Conservation (phyloP, 2,329 filamentous ascomycete genomes). For the Chaetomiaceae sp. region DNA sequence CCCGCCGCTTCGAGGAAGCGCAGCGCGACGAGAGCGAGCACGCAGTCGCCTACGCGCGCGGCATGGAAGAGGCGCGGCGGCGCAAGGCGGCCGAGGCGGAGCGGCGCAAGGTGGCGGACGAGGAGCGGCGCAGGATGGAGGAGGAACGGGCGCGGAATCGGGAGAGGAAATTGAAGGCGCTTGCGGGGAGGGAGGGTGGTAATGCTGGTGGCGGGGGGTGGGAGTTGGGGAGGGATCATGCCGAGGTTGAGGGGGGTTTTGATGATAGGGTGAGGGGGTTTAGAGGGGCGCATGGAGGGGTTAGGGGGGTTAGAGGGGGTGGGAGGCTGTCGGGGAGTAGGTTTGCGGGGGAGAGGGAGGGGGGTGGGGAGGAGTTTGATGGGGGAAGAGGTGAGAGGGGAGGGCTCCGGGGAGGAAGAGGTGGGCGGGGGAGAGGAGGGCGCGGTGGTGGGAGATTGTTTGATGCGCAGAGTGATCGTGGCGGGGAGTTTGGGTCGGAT, state of each 20-base stretch:
- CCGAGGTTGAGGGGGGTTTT: conserved; percentile 19
- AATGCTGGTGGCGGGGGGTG: conserved; percentile 56
- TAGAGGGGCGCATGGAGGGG: conserved; percentile 38
- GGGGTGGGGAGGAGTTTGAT: conserved; percentile 24
- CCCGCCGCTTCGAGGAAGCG: conserved; percentile 52
- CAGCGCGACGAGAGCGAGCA: conserved; percentile 52
- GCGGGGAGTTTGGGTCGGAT: conserved; percentile 4
- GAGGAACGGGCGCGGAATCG: conserved; percentile 56
- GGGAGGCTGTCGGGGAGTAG: conserved; percentile 37
- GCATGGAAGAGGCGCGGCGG: conserved; percentile 49
- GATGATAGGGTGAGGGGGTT: conserved; percentile 38
- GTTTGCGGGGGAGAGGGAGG: conserved; percentile 30
- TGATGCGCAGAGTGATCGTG: conserved; percentile 2
- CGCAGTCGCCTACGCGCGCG: conserved; percentile 47
- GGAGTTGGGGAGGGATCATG: no score
- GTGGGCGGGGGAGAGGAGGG: conserved; percentile 26
- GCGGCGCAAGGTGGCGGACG: conserved; percentile 45
- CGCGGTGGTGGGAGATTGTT: conserved; percentile 28
- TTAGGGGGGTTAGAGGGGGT: conserved; percentile 21
- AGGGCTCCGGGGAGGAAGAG: conserved; percentile 17
- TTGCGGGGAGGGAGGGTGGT: conserved; percentile 45
- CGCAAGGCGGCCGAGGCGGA: conserved; percentile 48
- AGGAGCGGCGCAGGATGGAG: conserved; percentile 46
- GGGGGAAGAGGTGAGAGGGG: conserved; percentile 11
- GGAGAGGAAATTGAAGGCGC: conserved; percentile 54